These are phyloP conservation scores for Diaporthe vexans DNA, from an alignment of 2,329 filamentous ascomycete genomes.

Conservation along the genomic window DNA sequence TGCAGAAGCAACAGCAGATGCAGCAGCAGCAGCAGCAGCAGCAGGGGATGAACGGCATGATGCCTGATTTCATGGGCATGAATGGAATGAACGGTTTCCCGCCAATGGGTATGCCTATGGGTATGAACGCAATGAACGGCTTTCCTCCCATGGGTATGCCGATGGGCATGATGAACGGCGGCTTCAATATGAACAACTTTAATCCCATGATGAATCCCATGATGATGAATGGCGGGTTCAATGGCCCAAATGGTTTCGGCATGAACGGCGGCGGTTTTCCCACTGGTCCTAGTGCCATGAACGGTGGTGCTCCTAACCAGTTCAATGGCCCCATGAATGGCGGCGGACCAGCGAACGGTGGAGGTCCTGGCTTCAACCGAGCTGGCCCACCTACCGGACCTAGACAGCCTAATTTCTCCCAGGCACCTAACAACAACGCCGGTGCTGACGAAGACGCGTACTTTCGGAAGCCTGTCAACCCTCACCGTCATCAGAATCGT, in stretches of 20 bases:
- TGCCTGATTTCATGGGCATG: constrained; percentile 48
- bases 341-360: constrained; percentile 47
- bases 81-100: constrained; percentile 56
- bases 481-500: constrained; percentile 87
- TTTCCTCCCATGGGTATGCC: constrained; percentile 12
- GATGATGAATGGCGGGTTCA: constrained; percentile 51
- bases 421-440: constrained; percentile 50
- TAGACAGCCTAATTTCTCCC: constrained; percentile 38
- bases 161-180: constrained; percentile 21
- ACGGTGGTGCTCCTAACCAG: constrained; percentile 46
- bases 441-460: constrained; percentile 85
- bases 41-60: constrained; percentile 52
- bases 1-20: constrained; percentile 62
- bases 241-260: constrained; percentile 48
- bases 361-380: constrained; percentile 47
- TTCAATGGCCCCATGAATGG: constrained; percentile 49
- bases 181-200: constrained; percentile 49
- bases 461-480: constrained; percentile 95
- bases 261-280: constrained; percentile 47
- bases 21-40: constrained; percentile 62
- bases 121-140: constrained; percentile 43
- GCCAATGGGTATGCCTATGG: constrained; percentile 50
- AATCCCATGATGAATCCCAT: constrained; percentile 50
- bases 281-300: constrained; percentile 48
- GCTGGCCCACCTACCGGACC: constrained; percentile 41